A percentile compares a stretch with the other conserved stretches of the same genome.
Evolutionary conservation across 768 basidiomycete species (phyloP).

Genomic region (Mrakia frigida): DNA sequence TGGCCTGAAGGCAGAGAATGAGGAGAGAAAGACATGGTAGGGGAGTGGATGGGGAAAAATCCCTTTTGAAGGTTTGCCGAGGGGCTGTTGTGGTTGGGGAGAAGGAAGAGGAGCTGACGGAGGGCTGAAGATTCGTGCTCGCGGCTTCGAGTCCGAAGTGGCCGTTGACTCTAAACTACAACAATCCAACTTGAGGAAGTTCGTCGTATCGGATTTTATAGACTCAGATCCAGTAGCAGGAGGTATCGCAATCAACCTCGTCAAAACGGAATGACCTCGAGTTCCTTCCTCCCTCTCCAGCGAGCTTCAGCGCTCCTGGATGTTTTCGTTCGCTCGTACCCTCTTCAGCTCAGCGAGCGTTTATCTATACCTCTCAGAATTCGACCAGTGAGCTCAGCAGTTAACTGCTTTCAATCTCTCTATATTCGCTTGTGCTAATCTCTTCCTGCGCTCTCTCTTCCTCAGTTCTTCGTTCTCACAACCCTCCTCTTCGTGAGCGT

Average conservation of each 20-base stretch:
- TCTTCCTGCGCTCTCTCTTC: neutral
- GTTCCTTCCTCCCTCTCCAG: neutral
- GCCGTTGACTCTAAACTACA: no score
- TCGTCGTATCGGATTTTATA: no score
- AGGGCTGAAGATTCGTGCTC: no score
- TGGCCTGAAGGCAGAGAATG: constrained; percentile 35
- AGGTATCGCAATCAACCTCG: no score
- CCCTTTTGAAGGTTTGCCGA: neutral
- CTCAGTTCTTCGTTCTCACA: neutral
- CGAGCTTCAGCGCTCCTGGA: neutral
- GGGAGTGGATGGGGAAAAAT: neutral
- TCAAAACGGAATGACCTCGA: neutral
- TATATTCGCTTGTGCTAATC: neutral
- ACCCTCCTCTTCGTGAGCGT: neutral
- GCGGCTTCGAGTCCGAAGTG: no score
- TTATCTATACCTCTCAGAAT: neutral
- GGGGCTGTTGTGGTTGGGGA: no score
- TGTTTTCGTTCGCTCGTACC: neutral
- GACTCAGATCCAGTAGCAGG: no score
- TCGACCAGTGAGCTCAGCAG: neutral
- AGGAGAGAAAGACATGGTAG: neutral
- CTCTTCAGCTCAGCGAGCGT: neutral
- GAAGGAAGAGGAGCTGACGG: no score
- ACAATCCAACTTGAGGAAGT: no score
- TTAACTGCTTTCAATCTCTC: neutral